Conservation (phyloP, 257 asterid genomes). For the Solanum acaule region DNA sequence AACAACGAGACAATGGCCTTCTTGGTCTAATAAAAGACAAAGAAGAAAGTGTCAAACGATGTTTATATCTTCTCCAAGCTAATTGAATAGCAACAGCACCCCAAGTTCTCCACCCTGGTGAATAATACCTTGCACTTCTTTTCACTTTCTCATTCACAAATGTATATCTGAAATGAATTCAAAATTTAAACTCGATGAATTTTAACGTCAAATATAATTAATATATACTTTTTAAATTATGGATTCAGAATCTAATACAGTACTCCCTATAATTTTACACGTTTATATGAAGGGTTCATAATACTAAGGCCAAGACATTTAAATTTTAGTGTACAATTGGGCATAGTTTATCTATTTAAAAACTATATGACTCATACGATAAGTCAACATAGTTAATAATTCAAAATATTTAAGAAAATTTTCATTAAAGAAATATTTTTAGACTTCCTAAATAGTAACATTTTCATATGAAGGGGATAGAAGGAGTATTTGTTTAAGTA, state of each 20-base stretch:
- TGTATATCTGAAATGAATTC: neutral
- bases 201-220: neutral
- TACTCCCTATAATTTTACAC: no score
- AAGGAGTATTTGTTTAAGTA: neutral
- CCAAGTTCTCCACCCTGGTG: slow-evolving; percentile 38
- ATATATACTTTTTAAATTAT: neutral
- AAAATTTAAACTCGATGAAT: neutral
- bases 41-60: slow-evolving; percentile 65
- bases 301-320: neutral
- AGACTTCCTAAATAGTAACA: neutral
- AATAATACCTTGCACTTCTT: slow-evolving; percentile 23
- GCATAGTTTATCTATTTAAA: neutral
- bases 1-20: slow-evolving; percentile 69
- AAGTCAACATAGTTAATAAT: neutral
- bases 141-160: slow-evolving; percentile 16
- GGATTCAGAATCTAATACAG: neutral
- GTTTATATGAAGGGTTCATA: neutral
- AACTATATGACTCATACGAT: neutral
- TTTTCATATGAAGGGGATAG: neutral
- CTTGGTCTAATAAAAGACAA: slow-evolving; percentile 81
- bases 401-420: no score
- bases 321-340: neutral
- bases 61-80: slow-evolving; percentile 30
- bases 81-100: slow-evolving; percentile 28
- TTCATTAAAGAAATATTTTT: neutral